These are phyloP conservation scores for Globisporangium nodosum DNA, from an alignment of 352 stramenopile species.

Conservation along the genomic window DNA sequence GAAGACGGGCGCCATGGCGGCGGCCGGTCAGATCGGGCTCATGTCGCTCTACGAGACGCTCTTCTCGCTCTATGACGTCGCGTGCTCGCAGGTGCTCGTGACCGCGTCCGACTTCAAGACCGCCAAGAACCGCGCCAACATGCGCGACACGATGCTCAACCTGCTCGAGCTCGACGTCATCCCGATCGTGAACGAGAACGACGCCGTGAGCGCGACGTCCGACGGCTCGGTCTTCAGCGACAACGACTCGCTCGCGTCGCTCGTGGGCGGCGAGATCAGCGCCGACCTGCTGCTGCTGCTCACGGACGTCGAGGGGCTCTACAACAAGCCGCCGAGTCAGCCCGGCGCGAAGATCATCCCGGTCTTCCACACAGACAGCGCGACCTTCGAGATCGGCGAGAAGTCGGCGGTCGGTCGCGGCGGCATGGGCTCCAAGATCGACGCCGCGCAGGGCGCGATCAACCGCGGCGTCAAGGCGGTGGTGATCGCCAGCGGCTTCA, in stretches of 20 bases:
- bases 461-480: slow-evolving; percentile 86
- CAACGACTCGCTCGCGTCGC: slow-evolving; percentile 92
- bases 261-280: slow-evolving; percentile 87
- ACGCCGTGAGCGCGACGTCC: slow-evolving; percentile 88
- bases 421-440: slow-evolving; percentile 95
- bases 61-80: slow-evolving; percentile 93
- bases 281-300: slow-evolving; percentile 95
- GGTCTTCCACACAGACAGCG: slow-evolving; percentile 53
- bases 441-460: slow-evolving; percentile 86
- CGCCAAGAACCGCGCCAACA: slow-evolving; percentile 75
- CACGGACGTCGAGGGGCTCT: slow-evolving; percentile 97
- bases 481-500: slow-evolving; percentile 92
- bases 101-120: slow-evolving; percentile 83
- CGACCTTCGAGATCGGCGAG: slow-evolving; percentile 66
- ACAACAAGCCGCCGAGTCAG: slow-evolving; percentile 81
- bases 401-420: slow-evolving; percentile 86
- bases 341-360: slow-evolving; percentile 77
- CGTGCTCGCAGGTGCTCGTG: slow-evolving; percentile 90
- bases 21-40: slow-evolving; percentile 95
- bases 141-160: slow-evolving; percentile 86
- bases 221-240: slow-evolving; percentile 91
- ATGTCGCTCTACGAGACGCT: slow-evolving; percentile 98
- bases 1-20: slow-evolving; percentile 83
- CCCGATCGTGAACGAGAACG: slow-evolving; percentile 99
- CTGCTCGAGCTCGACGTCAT: slow-evolving; percentile 95